phyloP scores from a whole-genome alignment of 805 yeast species.

The Blastobotrys terrestris region DNA sequence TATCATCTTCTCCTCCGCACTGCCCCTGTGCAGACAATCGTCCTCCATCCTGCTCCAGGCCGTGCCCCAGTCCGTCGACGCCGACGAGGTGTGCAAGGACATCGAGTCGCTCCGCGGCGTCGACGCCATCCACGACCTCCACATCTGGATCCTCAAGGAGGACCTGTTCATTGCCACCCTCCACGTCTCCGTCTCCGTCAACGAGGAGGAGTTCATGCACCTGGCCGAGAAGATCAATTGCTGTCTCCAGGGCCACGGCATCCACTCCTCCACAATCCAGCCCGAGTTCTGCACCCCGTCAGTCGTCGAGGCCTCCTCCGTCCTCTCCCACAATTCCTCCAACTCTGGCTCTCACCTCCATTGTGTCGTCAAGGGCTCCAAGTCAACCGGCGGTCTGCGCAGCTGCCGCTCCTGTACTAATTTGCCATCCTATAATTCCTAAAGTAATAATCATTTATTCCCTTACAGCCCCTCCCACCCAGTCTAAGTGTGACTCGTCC shows the following conservation, averaged over 20 bases:
- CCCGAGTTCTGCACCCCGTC: slow-evolving; percentile 61
- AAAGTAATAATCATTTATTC: no score
- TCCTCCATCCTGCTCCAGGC: slow-evolving; percentile 88
- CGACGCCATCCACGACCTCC: slow-evolving; percentile 87
- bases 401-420: background rate
- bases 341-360: background rate
- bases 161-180: slow-evolving; percentile 79
- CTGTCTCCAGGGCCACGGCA: slow-evolving; percentile 75
- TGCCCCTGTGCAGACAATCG: slow-evolving; percentile 82
- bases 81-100: slow-evolving; percentile 64
- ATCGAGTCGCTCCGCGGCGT: slow-evolving; percentile 67
- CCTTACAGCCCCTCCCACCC: background rate
- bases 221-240: slow-evolving; percentile 71
- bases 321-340: background rate
- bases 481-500: no score
- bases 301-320: background rate
- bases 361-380: background rate
- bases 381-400: background rate
- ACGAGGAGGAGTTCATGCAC: slow-evolving; percentile 60
- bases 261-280: slow-evolving; percentile 91
- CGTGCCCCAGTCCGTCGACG: slow-evolving; percentile 77
- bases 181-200: slow-evolving; percentile 67
- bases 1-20: slow-evolving; percentile 84
- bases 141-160: slow-evolving; percentile 93
- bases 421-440: background rate